Evolutionary conservation across 2,329 filamentous ascomycete species (phyloP), one percentile per base, ranked within the genome.

Genomic region (Chaetomium globosum): DNA sequence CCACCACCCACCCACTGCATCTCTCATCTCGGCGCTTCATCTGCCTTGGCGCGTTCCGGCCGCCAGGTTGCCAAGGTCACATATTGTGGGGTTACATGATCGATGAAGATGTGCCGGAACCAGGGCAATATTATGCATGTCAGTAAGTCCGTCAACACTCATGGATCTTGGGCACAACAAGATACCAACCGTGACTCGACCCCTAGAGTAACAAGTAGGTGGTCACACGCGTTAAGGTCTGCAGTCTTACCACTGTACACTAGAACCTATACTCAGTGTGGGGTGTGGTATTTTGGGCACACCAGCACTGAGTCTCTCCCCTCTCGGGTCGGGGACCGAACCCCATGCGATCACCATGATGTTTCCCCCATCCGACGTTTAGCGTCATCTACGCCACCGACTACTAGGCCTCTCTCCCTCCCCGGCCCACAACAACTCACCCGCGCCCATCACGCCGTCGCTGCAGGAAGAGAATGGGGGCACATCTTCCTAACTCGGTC

Each of bases 391-490:
- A 19, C 39, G 56, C 56, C 36, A 46, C 12, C 9, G 12, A 31
- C 26, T 13, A 23, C n/a, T n/a, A n/a, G 9, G 28, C 39, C 39
- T 9, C 26, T 7, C n/a, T 26, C 12, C 19, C 26, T 7, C n/a
- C 23, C 12, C 51, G 30, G 33, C 59, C 33, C 51, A 61, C 51
- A 48, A 33, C n/a, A 13, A 7, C 36, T 26, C 33, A 56, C 53
- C 53, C 53, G 31, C 53, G 43, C 31, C 51, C 53, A 30, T 23
- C 30, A 30, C 53, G 7, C 26, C 9, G n/a, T 33, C 12, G 26
- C 28, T 53, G 58, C 48, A 39, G 46, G 23, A 43, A 9, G 13
- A 19, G 1, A 12, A 39, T 53, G 48, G 58, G 48, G 58, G 30
- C 58, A 28, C 51, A 19, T 49, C n/a, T 55, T n/a, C 52, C 43